These are phyloP conservation scores for Solanum etuberosum DNA, from an alignment of 257 asterid species.

Conservation along the genomic window DNA sequence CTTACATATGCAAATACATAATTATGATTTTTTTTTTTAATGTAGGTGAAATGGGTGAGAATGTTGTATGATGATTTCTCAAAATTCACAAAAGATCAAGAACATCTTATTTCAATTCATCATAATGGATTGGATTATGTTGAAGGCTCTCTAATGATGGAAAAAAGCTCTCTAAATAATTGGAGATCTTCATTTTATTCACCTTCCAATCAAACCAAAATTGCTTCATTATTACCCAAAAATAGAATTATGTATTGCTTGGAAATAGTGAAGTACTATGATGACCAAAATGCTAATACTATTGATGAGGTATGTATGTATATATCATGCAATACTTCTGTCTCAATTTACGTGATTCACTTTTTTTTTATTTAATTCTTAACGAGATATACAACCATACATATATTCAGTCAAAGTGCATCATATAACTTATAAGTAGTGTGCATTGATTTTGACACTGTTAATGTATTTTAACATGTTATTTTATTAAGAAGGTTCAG, in stretches of 20 bases:
- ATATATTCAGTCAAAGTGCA: neutral
- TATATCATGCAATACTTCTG: neutral
- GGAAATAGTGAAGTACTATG: constrained; percentile 38
- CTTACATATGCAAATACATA: neutral
- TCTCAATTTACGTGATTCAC: neutral
- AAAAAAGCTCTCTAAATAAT: constrained; percentile 7
- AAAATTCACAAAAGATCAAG: constrained; percentile 38
- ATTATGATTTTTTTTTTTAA: neutral
- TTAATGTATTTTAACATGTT: neutral
- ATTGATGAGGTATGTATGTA: constrained; percentile 38
- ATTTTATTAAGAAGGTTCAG: no score
- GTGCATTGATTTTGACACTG: neutral
- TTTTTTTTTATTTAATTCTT: neutral
- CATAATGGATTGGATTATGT: constrained; percentile 20
- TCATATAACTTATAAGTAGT: neutral
- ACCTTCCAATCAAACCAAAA: constrained; percentile 15
- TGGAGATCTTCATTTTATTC: constrained; percentile 39
- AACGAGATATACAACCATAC: no score
- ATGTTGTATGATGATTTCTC: constrained; percentile 32
- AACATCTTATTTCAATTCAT: constrained; percentile 18
- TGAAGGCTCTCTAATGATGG: constrained; percentile 32
- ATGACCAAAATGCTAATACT: constrained; percentile 7
- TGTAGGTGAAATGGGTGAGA: constrained; percentile 45
- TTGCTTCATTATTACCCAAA: constrained; percentile 14
- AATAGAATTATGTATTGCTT: constrained; percentile 34